phyloP scores from a whole-genome alignment of 306 rosid species.

The Gillenia trifoliata region DNA sequence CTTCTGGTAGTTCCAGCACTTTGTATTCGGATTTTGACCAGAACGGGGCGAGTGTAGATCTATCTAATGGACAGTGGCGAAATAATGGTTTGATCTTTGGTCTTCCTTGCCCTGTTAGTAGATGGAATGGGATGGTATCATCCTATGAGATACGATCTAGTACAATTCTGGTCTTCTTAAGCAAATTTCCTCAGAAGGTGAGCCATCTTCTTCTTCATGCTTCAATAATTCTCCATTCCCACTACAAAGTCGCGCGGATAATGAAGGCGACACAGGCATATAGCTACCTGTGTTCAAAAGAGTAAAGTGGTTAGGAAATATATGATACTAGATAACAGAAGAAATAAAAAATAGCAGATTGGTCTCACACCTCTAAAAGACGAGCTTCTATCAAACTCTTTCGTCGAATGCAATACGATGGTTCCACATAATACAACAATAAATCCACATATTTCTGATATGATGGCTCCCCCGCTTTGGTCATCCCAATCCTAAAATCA shows the following conservation, averaged over 20 bases:
- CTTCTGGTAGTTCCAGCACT: constrained; percentile 20
- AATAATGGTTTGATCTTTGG: constrained; percentile 13
- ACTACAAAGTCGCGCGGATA: constrained; percentile 48
- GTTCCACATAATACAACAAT: constrained; percentile 76
- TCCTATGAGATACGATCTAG: constrained; percentile 34
- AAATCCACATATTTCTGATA: constrained; percentile 83
- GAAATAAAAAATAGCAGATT: constrained; percentile 8
- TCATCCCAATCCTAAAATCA: constrained; percentile 78
- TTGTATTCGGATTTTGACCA: neutral
- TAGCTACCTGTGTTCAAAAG: constrained; percentile 36
- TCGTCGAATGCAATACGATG: constrained; percentile 59
- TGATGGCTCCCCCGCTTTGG: constrained; percentile 53
- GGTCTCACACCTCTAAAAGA: constrained; percentile 57
- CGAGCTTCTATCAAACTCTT: constrained; percentile 66
- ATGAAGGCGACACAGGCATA: constrained; percentile 50
- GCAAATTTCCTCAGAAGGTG: constrained; percentile 38
- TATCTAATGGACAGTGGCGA: constrained; percentile 12
- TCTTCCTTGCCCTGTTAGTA: constrained; percentile 2
- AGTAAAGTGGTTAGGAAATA: neutral
- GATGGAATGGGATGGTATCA: constrained; percentile 8
- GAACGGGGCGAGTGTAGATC: constrained; percentile 2
- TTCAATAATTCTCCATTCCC: constrained; percentile 61
- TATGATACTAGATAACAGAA: neutral
- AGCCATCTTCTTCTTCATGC: constrained; percentile 46
- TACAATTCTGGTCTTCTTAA: constrained; percentile 48